These are phyloP conservation scores for Coprinellus aureogranulatus DNA, from an alignment of 768 basidiomycete genomes.

Conservation along the genomic window DNA sequence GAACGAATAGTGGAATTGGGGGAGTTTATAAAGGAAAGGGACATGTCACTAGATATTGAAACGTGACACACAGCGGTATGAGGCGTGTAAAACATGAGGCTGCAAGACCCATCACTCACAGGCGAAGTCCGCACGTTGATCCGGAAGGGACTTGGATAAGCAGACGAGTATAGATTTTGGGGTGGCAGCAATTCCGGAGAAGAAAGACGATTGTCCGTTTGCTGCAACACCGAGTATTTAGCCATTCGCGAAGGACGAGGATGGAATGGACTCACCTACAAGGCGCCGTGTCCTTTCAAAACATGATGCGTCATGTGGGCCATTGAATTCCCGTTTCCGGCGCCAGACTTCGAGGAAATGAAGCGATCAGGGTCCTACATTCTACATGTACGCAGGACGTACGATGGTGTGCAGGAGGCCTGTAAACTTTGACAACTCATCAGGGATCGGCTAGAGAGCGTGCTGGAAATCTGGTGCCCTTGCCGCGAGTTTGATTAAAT, in stretches of 20 bases:
- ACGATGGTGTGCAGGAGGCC: slow-evolving; percentile 19
- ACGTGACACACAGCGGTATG: slow-evolving; percentile 41
- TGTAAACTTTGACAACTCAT: slow-evolving; percentile 6
- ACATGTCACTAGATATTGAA: slow-evolving; percentile 14
- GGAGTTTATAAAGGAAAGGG: slow-evolving; percentile 14
- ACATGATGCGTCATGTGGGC: slow-evolving; percentile 10
- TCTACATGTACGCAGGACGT: slow-evolving; percentile 26
- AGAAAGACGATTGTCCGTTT: slow-evolving; percentile 7
- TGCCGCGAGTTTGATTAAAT: not conserved
- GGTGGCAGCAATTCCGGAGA: slow-evolving; percentile 15
- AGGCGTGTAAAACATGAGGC: slow-evolving; percentile 84
- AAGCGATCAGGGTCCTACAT: slow-evolving; percentile 25
- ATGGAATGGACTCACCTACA: slow-evolving; percentile 14
- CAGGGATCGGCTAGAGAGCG: not conserved
- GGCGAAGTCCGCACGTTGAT: slow-evolving; percentile 40
- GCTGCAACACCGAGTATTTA: slow-evolving; percentile 18
- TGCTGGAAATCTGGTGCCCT: slow-evolving; percentile 3
- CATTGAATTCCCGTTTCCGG: not conserved
- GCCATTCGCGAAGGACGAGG: slow-evolving; percentile 14
- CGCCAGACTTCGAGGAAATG: slow-evolving; percentile 3
- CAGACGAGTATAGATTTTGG: slow-evolving; percentile 2
- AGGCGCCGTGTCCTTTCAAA: slow-evolving; percentile 11
- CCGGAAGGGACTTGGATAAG: slow-evolving; percentile 23
- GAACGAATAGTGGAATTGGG: slow-evolving; percentile 21
- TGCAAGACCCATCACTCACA: slow-evolving; percentile 45